phyloP scores from a whole-genome alignment of 306 rosid genomes.

The Quercus ilex region DNA sequence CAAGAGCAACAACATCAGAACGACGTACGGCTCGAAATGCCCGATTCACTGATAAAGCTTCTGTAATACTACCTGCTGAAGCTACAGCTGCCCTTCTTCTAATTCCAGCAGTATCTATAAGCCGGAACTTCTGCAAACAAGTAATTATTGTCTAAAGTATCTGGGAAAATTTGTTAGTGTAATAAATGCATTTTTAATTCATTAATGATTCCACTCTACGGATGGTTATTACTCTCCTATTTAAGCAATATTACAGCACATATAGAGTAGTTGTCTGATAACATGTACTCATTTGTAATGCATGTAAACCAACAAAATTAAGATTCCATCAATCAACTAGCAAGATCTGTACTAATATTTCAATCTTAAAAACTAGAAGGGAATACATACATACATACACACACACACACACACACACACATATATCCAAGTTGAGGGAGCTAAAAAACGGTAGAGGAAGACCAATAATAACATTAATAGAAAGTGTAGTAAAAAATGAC shows the following conservation, averaged over 20 bases:
- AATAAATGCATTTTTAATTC: neutral
- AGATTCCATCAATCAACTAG: slow-evolving; percentile 13
- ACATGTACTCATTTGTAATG: neutral
- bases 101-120: slow-evolving; percentile 97
- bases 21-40: slow-evolving; percentile 97
- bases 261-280: neutral
- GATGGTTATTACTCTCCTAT: neutral
- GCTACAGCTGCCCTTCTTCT: slow-evolving; percentile 78
- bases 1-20: slow-evolving; percentile 93
- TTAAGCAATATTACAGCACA: neutral
- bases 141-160: neutral
- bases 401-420: too few species aligned
- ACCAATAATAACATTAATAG: too few species aligned
- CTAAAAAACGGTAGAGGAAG: too few species aligned
- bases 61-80: slow-evolving; percentile 81
- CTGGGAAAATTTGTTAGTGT: neutral
- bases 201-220: neutral
- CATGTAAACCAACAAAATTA: slow-evolving; percentile 19
- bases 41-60: slow-evolving; percentile 87
- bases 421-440: neutral
- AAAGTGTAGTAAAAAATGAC: too few species aligned
- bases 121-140: slow-evolving; percentile 67
- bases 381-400: too few species aligned
- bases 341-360: neutral
- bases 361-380: too few species aligned